A percentile compares a stretch with the other conserved stretches of the same genome.
These are phyloP conservation scores for Penicillium angulare DNA, from an alignment of 495 filamentous ascomycete species.

Conservation along the genomic window DNA sequence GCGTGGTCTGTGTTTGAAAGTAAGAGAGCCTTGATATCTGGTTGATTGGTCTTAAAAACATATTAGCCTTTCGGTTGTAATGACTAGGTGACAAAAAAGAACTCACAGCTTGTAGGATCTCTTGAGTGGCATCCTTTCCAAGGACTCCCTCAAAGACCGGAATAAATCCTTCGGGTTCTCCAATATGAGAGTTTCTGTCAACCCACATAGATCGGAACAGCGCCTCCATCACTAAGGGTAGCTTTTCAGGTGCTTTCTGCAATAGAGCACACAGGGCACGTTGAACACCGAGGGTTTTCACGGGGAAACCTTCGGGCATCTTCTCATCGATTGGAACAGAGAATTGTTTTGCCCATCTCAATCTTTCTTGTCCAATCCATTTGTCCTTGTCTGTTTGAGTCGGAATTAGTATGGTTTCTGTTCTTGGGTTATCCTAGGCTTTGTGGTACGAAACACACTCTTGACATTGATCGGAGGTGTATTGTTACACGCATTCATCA, in stretches of 20 bases:
- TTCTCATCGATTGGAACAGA: constrained; percentile 53
- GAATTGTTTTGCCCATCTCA: constrained; percentile 61
- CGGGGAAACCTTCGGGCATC: constrained; percentile 59
- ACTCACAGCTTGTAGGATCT: constrained; percentile 38
- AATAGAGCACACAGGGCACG: constrained; percentile 45
- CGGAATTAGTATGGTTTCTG: neutral
- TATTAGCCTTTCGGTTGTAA: neutral
- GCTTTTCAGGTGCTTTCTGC: constrained; percentile 36
- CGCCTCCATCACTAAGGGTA: constrained; percentile 44
- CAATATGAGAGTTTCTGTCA: constrained; percentile 43
- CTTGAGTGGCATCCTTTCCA: constrained; percentile 45
- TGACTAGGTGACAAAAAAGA: neutral
- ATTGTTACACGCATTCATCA: constrained; percentile 67
- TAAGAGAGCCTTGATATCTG: constrained; percentile 55
- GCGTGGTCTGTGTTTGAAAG: constrained; percentile 55
- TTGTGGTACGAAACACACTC: constrained; percentile 43
- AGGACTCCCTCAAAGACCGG: constrained; percentile 48
- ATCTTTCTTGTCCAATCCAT: constrained; percentile 59
- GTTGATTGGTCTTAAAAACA: constrained; percentile 23
- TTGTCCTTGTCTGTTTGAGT: constrained; percentile 58
- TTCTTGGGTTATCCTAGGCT: neutral
- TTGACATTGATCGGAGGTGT: constrained; percentile 64
- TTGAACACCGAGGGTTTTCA: constrained; percentile 52
- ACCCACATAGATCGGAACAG: constrained; percentile 62
- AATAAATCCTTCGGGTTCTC: constrained; percentile 47